Conservation (phyloP, 164 flowering plant species). For the Santalum album region DNA sequence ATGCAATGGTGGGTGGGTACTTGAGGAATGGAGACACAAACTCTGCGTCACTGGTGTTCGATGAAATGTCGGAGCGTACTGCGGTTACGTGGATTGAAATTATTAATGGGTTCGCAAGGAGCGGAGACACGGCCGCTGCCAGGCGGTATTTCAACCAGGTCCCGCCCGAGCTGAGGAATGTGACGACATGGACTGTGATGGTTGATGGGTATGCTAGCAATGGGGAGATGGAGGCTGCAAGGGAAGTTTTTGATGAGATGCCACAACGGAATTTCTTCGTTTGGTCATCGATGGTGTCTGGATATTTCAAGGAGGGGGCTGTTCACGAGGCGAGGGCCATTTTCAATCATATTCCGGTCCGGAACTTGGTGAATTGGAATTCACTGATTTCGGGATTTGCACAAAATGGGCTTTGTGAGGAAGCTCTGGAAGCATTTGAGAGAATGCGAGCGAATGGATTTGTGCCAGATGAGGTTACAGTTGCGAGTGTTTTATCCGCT, state of each 20-base stretch:
- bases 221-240: constrained; percentile 65
- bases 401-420: constrained; percentile 57
- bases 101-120: constrained; percentile 55
- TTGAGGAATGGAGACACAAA: constrained; percentile 32
- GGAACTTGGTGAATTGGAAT: constrained; percentile 76
- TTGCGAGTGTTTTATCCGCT: constrained; percentile 51
- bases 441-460: constrained; percentile 53
- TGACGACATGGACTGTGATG: constrained; percentile 76
- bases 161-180: constrained; percentile 45
- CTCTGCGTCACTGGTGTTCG: constrained; percentile 38
- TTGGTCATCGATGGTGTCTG: constrained; percentile 72
- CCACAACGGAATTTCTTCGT: constrained; percentile 46
- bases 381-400: constrained; percentile 57
- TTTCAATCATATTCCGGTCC: constrained; percentile 36
- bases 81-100: constrained; percentile 59
- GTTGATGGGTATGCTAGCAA: constrained; percentile 60
- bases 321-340: constrained; percentile 38
- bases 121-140: constrained; percentile 41
- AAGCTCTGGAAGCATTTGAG: constrained; percentile 45
- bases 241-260: constrained; percentile 54
- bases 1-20: constrained; percentile 65
- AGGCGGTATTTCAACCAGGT: constrained; percentile 44
- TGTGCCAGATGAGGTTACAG: constrained; percentile 57
- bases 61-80: constrained; percentile 31
- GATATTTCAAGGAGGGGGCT: constrained; percentile 60